Evolutionary conservation across 176 grass and related monocot genomes (phyloP).

Genomic region (Avena atlantica): DNA sequence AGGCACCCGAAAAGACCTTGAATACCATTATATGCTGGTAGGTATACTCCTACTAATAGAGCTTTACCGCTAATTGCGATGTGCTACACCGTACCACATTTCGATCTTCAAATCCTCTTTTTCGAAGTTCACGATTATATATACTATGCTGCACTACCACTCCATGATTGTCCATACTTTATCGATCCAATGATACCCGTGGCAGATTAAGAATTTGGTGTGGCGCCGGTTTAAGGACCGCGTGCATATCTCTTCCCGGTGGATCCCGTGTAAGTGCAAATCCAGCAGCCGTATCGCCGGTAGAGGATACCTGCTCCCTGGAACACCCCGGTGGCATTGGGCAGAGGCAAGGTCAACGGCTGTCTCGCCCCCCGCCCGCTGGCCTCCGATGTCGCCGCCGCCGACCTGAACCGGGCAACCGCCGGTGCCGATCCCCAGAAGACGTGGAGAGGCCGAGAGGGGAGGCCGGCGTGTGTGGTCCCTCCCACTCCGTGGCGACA

Average conservation of each 20-base stretch:
- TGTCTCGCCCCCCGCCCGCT: slow-evolving; percentile 27
- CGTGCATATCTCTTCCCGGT: slow-evolving; percentile 26
- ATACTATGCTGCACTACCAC: neutral
- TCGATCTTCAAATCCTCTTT: slow-evolving; percentile 4
- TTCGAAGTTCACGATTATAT: neutral
- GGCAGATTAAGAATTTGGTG: slow-evolving; percentile 43
- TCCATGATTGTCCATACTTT: slow-evolving; percentile 22
- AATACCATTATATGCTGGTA: slow-evolving; percentile 8
- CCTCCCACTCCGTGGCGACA: slow-evolving; percentile 9
- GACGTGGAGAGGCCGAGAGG: neutral
- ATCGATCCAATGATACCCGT: slow-evolving; percentile 13
- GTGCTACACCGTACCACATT: slow-evolving; percentile 3
- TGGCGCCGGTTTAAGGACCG: slow-evolving; percentile 13
- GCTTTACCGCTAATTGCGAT: neutral
- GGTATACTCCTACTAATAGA: neutral
- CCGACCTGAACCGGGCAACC: slow-evolving; percentile 20
- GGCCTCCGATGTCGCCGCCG: slow-evolving; percentile 20
- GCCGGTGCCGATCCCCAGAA: slow-evolving; percentile 44
- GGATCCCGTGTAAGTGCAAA: slow-evolving; percentile 13
- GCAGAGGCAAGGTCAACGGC: slow-evolving; percentile 28
- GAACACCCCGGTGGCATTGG: slow-evolving; percentile 37
- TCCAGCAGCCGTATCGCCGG: slow-evolving; percentile 29
- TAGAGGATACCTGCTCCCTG: slow-evolving; percentile 37
- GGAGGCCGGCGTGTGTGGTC: neutral
- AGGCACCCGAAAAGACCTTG: neutral